Base-by-base conservation (phyloP, 2,329 filamentous ascomycete species). In the Ustilaginoidea virens region DNA sequence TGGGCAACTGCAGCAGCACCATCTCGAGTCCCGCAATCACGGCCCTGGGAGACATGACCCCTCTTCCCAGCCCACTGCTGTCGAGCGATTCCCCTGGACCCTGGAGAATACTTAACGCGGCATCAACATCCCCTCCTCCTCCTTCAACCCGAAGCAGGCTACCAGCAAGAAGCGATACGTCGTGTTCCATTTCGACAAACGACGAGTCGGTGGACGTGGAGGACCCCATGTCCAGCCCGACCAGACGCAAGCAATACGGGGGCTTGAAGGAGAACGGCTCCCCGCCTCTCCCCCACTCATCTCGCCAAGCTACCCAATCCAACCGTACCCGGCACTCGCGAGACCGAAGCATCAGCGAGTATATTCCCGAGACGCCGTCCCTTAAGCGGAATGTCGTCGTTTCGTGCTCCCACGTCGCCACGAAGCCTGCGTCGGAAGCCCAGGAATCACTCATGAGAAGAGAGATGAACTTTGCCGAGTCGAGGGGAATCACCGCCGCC, bases 261-360 rank as follows among this genome's bases (percentile, higher is more conserved):
- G 29, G 40, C 28, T 45, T 44, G 20, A 46, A 47, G 32, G 45
- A 45, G 17, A 51, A 51, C 21, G 39, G 44, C 9, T 40, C 37
- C 27, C 31, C 33, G 4, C 35, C 60, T 14, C 58, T 58, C 9
- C 33, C 33, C 34, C 31, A 12, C 37, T 25, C 22, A 16, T 20
- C 33, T 8, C 32, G 30, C 4, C 24, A 36, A 37, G 15, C 15
- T 10, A 21, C 42, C 39, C 31, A 50, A 41, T 23, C 31, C 3
- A 35, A 38, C 12, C 24, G 40, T 7, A 4, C 23, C 3, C 27
- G 28, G 10, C 80, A 82, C 49, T 60, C 61, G 9, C 69, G 80
- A 34, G 85, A 90, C 49, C 69, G 86, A 42, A 94, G 86, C 51
- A 59, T 90, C 16, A 93, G 85, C 56, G 86, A 94, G 39, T 93